Evolutionary conservation across 257 asterid genomes (phyloP).

Genomic region (Solanum lycopersicoides): DNA sequence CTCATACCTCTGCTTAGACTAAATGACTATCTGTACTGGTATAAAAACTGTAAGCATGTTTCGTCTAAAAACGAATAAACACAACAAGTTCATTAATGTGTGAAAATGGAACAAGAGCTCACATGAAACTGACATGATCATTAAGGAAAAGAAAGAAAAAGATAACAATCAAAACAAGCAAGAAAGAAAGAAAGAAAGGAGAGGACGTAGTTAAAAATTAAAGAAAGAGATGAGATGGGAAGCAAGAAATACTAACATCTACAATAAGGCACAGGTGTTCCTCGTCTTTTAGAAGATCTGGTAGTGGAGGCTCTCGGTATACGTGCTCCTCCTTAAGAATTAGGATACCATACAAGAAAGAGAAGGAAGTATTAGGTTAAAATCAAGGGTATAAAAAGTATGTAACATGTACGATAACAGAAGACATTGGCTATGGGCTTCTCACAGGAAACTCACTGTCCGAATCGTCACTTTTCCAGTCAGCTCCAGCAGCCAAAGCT

Average conservation of each 20-base stretch:
- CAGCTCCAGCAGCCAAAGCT: conserved; percentile 73
- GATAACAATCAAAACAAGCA: background rate
- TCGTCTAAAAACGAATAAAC: background rate
- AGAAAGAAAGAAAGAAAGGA: background rate
- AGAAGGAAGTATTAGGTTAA: background rate
- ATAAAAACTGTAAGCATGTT: background rate
- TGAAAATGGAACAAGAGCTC: background rate
- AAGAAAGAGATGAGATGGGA: background rate
- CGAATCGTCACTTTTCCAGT: conserved; percentile 76
- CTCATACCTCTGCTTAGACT: background rate
- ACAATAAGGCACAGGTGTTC: conserved; percentile 49
- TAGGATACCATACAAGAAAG: background rate
- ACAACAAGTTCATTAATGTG: background rate
- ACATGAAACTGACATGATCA: background rate
- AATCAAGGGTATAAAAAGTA: background rate
- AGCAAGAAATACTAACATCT: conserved; percentile 40
- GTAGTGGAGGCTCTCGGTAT: conserved; percentile 57
- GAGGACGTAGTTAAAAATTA: background rate
- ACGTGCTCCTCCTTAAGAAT: conserved; percentile 31
- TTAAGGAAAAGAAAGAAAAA: background rate
- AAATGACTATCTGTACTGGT: background rate
- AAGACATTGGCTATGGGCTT: conserved; percentile 1
- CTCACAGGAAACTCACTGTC: conserved; percentile 67
- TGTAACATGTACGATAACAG: background rate
- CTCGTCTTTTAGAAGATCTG: conserved; percentile 60